Conservation (phyloP, 495 filamentous ascomycete species). For the Podospora sp. region DNA sequence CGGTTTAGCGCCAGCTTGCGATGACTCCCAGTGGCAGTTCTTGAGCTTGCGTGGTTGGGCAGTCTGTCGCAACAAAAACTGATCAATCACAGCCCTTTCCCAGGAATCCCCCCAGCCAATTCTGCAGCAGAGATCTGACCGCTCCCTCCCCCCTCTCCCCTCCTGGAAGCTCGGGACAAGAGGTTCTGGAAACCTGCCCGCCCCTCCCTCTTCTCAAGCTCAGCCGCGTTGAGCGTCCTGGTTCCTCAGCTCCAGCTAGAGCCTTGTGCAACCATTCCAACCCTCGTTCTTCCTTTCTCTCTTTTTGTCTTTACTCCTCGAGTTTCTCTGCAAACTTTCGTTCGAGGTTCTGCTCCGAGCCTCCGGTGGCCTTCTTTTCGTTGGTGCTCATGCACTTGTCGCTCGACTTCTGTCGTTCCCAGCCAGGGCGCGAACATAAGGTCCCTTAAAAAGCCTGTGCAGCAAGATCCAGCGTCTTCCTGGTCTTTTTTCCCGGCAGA, state of each 20-base stretch:
- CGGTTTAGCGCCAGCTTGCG: neutral
- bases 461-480: neutral
- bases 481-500: neutral
- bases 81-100: constrained; percentile 1
- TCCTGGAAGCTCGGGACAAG: neutral
- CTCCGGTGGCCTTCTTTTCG: neutral
- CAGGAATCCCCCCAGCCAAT: neutral
- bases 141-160: neutral
- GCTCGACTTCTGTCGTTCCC: neutral
- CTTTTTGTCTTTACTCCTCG: neutral
- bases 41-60: neutral
- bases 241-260: neutral
- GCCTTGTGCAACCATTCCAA: neutral
- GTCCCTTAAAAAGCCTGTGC: neutral
- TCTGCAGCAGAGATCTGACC: neutral
- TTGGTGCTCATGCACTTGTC: neutral
- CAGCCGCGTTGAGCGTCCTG: neutral
- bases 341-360: neutral
- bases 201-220: neutral
- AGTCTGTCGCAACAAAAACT: neutral
- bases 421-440: neutral
- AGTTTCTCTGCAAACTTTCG: neutral
- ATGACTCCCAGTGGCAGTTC: neutral
- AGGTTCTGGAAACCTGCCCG: neutral
- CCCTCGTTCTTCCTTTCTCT: neutral